phyloP scores from a whole-genome alignment of 2,329 filamentous ascomycete genomes.

The Thyridium curvatum region DNA sequence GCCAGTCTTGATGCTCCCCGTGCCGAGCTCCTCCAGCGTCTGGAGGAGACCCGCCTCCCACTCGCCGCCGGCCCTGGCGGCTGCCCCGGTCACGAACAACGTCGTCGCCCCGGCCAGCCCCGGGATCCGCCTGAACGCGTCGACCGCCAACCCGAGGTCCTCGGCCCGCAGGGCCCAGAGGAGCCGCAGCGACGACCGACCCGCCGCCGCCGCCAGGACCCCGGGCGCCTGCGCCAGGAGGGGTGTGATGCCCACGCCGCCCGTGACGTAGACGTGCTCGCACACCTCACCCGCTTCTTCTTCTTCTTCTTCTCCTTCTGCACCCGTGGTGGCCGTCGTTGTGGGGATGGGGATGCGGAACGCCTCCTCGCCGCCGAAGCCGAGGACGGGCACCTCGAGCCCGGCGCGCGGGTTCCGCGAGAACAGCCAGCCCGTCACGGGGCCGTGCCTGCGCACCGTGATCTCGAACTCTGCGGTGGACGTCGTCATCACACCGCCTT shows the following conservation, averaged over 20 bases:
- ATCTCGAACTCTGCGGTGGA: constrained; percentile 67
- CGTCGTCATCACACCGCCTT: constrained; percentile 21
- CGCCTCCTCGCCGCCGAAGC: constrained; percentile 59
- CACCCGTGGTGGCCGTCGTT: constrained; percentile 16
- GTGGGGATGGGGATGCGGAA: constrained; percentile 27
- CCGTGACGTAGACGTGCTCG: constrained; percentile 57
- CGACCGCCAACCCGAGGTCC: constrained; percentile 57
- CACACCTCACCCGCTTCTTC: constrained; percentile 26
- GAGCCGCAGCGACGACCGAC: constrained; percentile 38
- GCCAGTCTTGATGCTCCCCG: constrained; percentile 21
- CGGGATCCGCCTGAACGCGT: constrained; percentile 47
- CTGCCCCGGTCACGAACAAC: constrained; percentile 56
- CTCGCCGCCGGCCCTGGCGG: constrained; percentile 36
- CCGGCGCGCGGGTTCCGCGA: constrained; percentile 42
- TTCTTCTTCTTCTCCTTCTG: no score
- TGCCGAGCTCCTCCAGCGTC: constrained; percentile 26
- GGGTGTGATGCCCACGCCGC: constrained; percentile 79
- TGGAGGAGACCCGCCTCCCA: constrained; percentile 26
- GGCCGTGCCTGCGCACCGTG: constrained; percentile 63
- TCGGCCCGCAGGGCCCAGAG: constrained; percentile 61
- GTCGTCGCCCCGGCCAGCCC: constrained; percentile 44
- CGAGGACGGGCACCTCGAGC: constrained; percentile 62
- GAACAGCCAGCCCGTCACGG: constrained; percentile 61
- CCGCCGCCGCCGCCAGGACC: constrained; percentile 25
- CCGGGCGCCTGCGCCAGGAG: constrained; percentile 60